Base-by-base conservation (phyloP, 2,329 filamentous ascomycete species). In the Pseudogymnoascus sp. region DNA sequence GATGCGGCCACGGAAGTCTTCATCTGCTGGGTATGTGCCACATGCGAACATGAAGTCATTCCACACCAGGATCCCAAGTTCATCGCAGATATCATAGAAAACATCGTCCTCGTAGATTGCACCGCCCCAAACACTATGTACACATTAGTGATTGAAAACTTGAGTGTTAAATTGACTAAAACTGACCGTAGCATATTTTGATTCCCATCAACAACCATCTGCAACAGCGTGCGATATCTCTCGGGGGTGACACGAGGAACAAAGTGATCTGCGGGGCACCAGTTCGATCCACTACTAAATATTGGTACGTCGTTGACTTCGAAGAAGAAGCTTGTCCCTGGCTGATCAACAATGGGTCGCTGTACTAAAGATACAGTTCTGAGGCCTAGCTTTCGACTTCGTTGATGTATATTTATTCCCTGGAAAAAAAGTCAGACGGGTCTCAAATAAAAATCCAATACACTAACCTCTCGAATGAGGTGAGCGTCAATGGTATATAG, bases 211-310 rank as follows among this genome's bases (percentile, higher is more conserved):
- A 81, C 18, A 91, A 78, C 89, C 89, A 92, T 69, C 87, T 85
- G 62, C 81, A 76, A 71, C 91, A 91, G 60, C 79, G 81, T 60
- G 86, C 78, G 36, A 78, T 40, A 40, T 18, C 38, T 40, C 38
- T 40, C 38, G 18, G 38, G 38, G 78, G n/a, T 40, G 38, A 40
- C 38, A 40, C 38, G 38, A 40, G 38, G 38, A 18, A 7, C 38
- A 40, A 40, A 40, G 38, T 40, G 90, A 70, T 92, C 89, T 1
- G 88, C 89, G 0, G 89, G 89, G 64, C 92, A 91, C 89, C 89
- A 92, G 73, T 91, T 84, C 67, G 87, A 90, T 21, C 89, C 89
- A 28, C 88, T 89, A 64, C 87, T 90, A 74, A 90, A 92, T 1
- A 91, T 77, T 44, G 89, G 85, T 10, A 89, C 79, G 56, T 84